These are phyloP conservation scores for Papiliotrema laurentii DNA, from an alignment of 1,284 basidiomycete genomes.

Conservation along the genomic window DNA sequence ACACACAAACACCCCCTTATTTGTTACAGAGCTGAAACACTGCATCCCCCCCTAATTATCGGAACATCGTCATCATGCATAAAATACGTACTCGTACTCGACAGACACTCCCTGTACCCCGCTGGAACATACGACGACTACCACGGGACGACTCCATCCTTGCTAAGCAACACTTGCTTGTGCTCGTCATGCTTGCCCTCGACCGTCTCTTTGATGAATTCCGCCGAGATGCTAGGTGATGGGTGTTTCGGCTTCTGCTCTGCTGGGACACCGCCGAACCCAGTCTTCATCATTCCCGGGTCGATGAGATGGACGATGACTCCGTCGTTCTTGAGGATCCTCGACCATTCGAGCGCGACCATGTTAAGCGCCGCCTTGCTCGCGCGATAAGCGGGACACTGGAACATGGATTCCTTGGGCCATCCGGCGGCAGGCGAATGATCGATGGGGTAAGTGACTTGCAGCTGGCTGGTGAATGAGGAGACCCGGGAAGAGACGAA, in stretches of 20 bases:
- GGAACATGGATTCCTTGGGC: constrained; percentile 3
- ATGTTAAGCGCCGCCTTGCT: constrained; percentile 19
- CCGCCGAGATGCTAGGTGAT: background rate
- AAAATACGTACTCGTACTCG: no score
- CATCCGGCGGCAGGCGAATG: constrained; percentile 7
- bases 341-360: constrained; percentile 15
- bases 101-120: no score
- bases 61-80: no score
- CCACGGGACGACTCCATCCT: background rate
- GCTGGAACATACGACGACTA: no score
- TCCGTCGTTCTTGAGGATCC: constrained; percentile 13
- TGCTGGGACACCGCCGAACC: constrained; percentile 5
- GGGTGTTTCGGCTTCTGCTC: constrained; percentile 1
- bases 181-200: background rate
- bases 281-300: constrained; percentile 7
- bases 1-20: no score
- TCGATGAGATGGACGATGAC: constrained; percentile 12
- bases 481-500: constrained; percentile 14
- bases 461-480: constrained; percentile 2
- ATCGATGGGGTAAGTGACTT: background rate
- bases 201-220: background rate
- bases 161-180: background rate
- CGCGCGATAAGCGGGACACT: constrained; percentile 11
- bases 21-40: no score
- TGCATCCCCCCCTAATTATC: no score